Percentiles rank a stretch among this genome's conserved stretches.
These are phyloP conservation scores for Erysimum pusillum DNA, from an alignment of 441 rosid genomes.

Conservation along the genomic window DNA sequence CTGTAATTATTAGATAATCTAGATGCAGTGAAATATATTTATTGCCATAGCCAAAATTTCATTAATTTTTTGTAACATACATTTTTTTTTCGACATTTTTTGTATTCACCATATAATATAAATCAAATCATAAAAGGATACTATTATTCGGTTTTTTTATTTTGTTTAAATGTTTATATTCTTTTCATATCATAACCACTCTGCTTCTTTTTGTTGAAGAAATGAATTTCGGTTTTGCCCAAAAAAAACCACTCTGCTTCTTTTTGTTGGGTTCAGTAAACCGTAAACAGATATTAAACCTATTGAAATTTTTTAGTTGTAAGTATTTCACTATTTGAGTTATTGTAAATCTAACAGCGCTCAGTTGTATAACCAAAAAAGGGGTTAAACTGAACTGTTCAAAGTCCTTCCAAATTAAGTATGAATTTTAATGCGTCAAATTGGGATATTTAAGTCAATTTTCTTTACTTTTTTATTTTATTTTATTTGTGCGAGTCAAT, in stretches of 20 bases:
- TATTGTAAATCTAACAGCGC: constrained; percentile 5
- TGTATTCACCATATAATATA: neutral
- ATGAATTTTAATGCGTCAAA: neutral
- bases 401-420: constrained; percentile 15
- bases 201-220: neutral
- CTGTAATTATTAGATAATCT: neutral
- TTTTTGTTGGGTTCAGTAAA: neutral
- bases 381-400: neutral
- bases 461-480: constrained; percentile 15
- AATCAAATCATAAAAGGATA: neutral
- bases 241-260: neutral
- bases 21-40: neutral
- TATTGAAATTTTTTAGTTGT: neutral
- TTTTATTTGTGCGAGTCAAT: too few species aligned
- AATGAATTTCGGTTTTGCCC: too few species aligned
- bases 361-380: neutral
- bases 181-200: too few species aligned
- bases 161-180: too few species aligned
- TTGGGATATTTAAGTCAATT: constrained; percentile 12
- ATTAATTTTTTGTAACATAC: neutral
- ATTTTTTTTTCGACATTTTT: too few species aligned
- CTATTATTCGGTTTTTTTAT: too few species aligned
- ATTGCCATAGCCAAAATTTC: neutral
- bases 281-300: neutral
- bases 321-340: neutral